Conservation (phyloP, 495 filamentous ascomycete genomes). For the Lichina pygmaea region DNA sequence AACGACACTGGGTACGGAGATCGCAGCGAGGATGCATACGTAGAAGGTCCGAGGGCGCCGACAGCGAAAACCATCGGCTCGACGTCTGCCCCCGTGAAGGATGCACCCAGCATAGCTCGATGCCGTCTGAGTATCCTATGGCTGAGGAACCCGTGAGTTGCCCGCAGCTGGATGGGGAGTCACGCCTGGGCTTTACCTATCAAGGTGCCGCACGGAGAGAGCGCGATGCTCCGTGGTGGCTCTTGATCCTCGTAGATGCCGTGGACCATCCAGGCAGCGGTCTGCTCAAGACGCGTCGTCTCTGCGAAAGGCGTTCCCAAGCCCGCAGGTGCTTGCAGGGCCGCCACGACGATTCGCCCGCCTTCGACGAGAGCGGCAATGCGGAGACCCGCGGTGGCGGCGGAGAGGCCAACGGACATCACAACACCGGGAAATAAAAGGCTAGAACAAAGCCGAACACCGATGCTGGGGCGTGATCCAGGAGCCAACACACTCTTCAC, state of each 20-base stretch:
- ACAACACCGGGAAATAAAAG: no score
- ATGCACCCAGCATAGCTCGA: constrained; percentile 51
- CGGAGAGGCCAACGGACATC: no score
- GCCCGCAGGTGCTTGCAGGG: no score
- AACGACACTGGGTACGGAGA: neutral
- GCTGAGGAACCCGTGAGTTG: constrained; percentile 5
- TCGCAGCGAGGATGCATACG: constrained; percentile 4
- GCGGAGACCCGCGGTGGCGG: no score
- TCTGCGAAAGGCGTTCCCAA: no score
- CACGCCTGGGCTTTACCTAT: neutral
- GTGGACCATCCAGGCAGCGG: constrained; percentile 19
- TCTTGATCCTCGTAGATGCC: constrained; percentile 38
- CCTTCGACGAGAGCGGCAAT: no score
- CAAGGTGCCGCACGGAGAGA: constrained; percentile 40
- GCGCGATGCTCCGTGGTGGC: constrained; percentile 36
- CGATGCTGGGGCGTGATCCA: no score
- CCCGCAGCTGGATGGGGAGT: neutral
- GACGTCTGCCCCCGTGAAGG: constrained; percentile 27
- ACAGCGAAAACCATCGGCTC: constrained; percentile 38
- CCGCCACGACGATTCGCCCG: no score
- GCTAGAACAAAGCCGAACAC: no score
- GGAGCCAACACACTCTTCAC: no score
- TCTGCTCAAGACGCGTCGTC: neutral
- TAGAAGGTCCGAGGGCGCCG: constrained; percentile 35
- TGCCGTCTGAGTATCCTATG: constrained; percentile 38